A percentile compares a stretch with the other conserved stretches of the same genome.
Evolutionary conservation across 2,329 filamentous ascomycete species (phyloP).

Genomic region (Ceratocystis smalleyi): DNA sequence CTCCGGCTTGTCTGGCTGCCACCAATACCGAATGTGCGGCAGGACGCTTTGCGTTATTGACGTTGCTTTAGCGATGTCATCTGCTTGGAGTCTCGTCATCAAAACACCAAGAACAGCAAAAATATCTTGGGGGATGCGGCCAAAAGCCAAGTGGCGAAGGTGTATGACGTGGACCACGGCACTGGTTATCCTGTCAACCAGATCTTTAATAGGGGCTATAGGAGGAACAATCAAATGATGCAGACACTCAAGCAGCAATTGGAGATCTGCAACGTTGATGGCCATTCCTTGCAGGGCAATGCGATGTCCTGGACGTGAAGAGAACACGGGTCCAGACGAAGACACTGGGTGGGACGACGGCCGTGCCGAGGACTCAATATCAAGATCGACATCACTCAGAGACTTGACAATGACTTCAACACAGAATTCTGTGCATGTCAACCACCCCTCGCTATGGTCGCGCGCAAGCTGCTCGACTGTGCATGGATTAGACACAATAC

Average conservation of each 20-base stretch:
- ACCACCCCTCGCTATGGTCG: constrained; percentile 46
- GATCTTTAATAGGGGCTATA: constrained; percentile 44
- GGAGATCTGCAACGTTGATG: constrained; percentile 19
- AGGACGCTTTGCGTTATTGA: constrained; percentile 45
- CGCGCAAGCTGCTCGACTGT: constrained; percentile 65
- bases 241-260: constrained; percentile 50
- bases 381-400: constrained; percentile 27
- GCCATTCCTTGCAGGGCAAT: constrained; percentile 12
- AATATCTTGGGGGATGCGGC: constrained; percentile 52
- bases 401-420: constrained; percentile 43
- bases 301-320: constrained; percentile 11
- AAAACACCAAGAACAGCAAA: constrained; percentile 64
- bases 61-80: constrained; percentile 49
- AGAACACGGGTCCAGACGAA: constrained; percentile 19
- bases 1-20: constrained; percentile 53
- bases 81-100: constrained; percentile 48
- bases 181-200: not conserved
- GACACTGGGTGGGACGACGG: constrained; percentile 34
- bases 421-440: constrained; percentile 54
- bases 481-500: constrained; percentile 54
- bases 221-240: constrained; percentile 46
- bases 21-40: constrained; percentile 59
- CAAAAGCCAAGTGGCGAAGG: constrained; percentile 40
- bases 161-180: constrained; percentile 36
- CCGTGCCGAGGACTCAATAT: constrained; percentile 17